These are phyloP conservation scores for Panellus pusillus DNA, from an alignment of 768 basidiomycete species.

Conservation along the genomic window DNA sequence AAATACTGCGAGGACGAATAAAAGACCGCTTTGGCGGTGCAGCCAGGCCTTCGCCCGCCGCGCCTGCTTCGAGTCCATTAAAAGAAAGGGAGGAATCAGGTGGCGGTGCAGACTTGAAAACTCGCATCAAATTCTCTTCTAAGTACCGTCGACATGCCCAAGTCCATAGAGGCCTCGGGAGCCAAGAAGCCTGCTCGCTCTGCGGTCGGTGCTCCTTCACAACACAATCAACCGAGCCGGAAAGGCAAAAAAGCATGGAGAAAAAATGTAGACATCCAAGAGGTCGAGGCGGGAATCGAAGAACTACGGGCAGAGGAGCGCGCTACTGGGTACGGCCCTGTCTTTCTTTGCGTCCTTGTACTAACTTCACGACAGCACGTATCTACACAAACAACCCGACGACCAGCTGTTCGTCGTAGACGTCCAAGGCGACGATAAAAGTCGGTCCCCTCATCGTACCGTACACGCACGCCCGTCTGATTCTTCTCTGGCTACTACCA, in stretches of 20 bases:
- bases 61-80: background rate
- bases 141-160: conserved; percentile 7
- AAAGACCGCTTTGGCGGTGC: conserved; percentile 9
- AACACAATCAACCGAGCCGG: conserved; percentile 68
- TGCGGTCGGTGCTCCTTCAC: conserved; percentile 54
- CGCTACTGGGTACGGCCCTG: conserved; percentile 62
- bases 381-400: conserved; percentile 67
- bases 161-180: conserved; percentile 12
- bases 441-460: conserved; percentile 37
- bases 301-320: conserved; percentile 79
- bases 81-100: too few relatives aligned
- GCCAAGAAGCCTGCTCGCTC: conserved; percentile 28
- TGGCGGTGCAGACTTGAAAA: too few relatives aligned
- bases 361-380: conserved; percentile 41
- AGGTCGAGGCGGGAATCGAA: conserved; percentile 77
- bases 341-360: background rate
- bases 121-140: too few relatives aligned
- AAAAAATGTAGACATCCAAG: conserved; percentile 86
- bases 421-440: conserved; percentile 70
- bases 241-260: conserved; percentile 95
- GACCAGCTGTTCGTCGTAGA: conserved; percentile 81
- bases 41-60: conserved; percentile 9
- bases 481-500: too few relatives aligned
- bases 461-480: background rate
- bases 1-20: conserved; percentile 15